These are phyloP conservation scores for Lactarius sp. DNA, from an alignment of 768 basidiomycete genomes.

Conservation along the genomic window DNA sequence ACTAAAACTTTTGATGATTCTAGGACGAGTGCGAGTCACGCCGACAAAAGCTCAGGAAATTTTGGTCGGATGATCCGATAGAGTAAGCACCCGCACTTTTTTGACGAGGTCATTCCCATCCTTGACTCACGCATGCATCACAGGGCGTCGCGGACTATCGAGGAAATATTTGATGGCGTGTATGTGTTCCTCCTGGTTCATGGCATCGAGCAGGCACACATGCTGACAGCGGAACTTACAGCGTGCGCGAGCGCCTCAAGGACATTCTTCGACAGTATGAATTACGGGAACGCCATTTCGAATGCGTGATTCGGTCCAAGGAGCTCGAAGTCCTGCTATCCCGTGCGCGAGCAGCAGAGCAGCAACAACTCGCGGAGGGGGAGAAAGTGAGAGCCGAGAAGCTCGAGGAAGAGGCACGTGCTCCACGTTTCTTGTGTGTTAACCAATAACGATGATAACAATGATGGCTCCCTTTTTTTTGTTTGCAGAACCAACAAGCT, in stretches of 20 bases:
- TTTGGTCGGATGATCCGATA: constrained; percentile 69
- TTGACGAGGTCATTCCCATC: neutral
- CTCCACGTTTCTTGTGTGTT: neutral
- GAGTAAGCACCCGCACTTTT: constrained; percentile 49
- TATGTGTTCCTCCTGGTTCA: constrained; percentile 39
- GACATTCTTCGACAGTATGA: constrained; percentile 85
- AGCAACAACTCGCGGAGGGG: constrained; percentile 74
- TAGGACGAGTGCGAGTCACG: constrained; percentile 51
- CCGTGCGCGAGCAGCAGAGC: constrained; percentile 81
- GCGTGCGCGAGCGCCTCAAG: constrained; percentile 81
- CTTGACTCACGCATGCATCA: neutral
- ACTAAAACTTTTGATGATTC: neutral
- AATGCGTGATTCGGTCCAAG: constrained; percentile 88
- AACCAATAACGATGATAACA: neutral
- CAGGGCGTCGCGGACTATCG: constrained; percentile 69
- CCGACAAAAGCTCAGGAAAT: constrained; percentile 70
- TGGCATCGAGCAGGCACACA: neutral
- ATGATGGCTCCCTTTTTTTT: neutral
- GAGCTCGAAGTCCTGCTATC: constrained; percentile 86
- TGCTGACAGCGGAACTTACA: constrained; percentile 30
- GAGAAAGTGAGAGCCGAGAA: constrained; percentile 66
- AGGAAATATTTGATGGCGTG: constrained; percentile 85
- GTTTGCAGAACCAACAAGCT: constrained; percentile 54
- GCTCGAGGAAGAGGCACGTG: constrained; percentile 67
- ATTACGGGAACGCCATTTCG: constrained; percentile 86